phyloP scores from a whole-genome alignment of 495 filamentous ascomycete species.

The Darksidea phi region DNA sequence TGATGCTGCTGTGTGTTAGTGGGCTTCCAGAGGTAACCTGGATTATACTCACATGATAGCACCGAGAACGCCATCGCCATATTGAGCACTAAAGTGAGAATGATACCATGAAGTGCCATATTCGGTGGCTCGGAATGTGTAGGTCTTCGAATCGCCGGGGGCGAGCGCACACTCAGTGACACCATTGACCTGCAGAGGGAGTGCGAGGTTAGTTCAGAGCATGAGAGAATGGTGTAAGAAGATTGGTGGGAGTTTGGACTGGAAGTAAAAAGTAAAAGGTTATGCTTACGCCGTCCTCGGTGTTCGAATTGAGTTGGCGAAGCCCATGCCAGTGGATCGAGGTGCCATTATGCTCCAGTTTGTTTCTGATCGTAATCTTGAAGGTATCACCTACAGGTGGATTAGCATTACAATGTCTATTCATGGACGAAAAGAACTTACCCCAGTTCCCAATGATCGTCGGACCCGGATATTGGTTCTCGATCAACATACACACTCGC shows the following conservation, averaged over 20 bases:
- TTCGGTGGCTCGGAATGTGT: slow-evolving; percentile 41
- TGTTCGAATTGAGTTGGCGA: slow-evolving; percentile 38
- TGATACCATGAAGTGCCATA: slow-evolving; percentile 45
- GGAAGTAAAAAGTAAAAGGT: no score
- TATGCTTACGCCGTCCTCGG: slow-evolving; percentile 35
- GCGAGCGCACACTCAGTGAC: slow-evolving; percentile 44
- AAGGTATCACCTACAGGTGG: slow-evolving; percentile 39
- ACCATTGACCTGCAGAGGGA: slow-evolving; percentile 26
- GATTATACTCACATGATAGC: slow-evolving; percentile 26
- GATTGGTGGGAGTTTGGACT: no score
- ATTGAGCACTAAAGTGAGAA: slow-evolving; percentile 41
- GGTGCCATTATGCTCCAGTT: slow-evolving; percentile 42
- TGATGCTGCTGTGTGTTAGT: slow-evolving; percentile 23
- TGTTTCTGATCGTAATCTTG: slow-evolving; percentile 39
- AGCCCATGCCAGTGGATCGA: slow-evolving; percentile 44
- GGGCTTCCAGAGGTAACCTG: not conserved
- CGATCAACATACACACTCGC: slow-evolving; percentile 34
- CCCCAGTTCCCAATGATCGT: slow-evolving; percentile 39
- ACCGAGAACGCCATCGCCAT: slow-evolving; percentile 43
- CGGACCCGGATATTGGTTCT: slow-evolving; percentile 40
- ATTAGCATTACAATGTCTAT: not conserved
- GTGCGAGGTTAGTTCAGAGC: no score
- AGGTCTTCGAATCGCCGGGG: slow-evolving; percentile 40
- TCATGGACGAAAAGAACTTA: slow-evolving; percentile 3
- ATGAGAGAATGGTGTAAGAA: no score